A percentile compares a stretch with the other conserved stretches of the same genome.
Evolutionary conservation across 192 early-diverging fungal genomes (phyloP).

Genomic region (Backusella australiensis): DNA sequence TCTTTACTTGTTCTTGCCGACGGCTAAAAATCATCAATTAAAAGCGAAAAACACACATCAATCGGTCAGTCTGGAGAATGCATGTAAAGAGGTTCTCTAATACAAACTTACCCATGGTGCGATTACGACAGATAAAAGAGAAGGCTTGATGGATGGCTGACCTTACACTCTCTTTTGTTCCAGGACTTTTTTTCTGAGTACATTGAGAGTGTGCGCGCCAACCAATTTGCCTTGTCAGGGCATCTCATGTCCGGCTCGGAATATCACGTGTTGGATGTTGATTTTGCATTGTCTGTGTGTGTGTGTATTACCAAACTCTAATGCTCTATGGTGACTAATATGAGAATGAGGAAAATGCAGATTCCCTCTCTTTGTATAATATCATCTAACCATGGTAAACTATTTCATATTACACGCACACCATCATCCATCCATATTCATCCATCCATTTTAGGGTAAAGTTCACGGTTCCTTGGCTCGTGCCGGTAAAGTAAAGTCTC

Average conservation of each 20-base stretch:
- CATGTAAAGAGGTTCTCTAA: not conserved
- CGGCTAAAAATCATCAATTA: constrained; percentile 39
- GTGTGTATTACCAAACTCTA: not conserved
- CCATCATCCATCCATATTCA: not conserved
- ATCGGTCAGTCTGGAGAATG: not conserved
- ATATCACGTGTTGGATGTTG: not conserved
- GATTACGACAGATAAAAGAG: constrained; percentile 9
- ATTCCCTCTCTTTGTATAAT: constrained; percentile 13
- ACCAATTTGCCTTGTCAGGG: not conserved
- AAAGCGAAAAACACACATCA: not conserved
- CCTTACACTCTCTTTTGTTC: constrained; percentile 4
- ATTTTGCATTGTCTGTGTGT: not conserved
- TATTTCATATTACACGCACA: not conserved
- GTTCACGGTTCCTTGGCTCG: constrained; percentile 99
- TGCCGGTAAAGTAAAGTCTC: constrained; percentile 99
- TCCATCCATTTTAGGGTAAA: constrained; percentile 80
- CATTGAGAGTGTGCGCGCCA: not conserved
- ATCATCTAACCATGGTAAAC: constrained; percentile 30
- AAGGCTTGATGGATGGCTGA: constrained; percentile 6
- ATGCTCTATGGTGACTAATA: not conserved
- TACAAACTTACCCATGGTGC: constrained; percentile 1
- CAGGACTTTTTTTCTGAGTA: not conserved
- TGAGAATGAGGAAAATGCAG: not conserved
- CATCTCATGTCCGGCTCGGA: not conserved
- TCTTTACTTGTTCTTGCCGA: constrained; percentile 73